Evolutionary conservation across 2,329 filamentous ascomycete species (phyloP).

Genomic region (Beauveria rudraprayagi): DNA sequence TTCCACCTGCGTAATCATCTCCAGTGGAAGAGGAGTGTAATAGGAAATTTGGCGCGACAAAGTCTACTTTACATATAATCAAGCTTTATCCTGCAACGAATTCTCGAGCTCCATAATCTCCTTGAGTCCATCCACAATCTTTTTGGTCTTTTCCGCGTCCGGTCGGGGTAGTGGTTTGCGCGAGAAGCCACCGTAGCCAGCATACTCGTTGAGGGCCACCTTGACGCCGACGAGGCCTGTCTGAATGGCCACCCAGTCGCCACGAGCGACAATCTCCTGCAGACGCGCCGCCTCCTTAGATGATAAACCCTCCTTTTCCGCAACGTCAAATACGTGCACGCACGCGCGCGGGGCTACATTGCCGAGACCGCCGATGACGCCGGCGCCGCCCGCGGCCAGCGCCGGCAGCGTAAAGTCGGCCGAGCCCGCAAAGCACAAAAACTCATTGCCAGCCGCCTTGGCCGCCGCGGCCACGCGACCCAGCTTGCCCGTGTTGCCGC

Average conservation of each 20-base stretch:
- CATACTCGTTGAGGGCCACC: constrained; percentile 56
- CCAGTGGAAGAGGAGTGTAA: too few relatives aligned
- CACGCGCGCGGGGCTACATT: constrained; percentile 64
- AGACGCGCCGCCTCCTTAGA: constrained; percentile 52
- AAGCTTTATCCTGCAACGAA: constrained; percentile 9
- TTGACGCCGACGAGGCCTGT: constrained; percentile 67
- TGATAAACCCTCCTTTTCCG: constrained; percentile 39
- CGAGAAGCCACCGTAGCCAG: constrained; percentile 55
- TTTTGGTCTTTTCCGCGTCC: constrained; percentile 11
- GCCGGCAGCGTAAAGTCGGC: constrained; percentile 67
- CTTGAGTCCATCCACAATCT: constrained; percentile 16
- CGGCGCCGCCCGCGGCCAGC: constrained; percentile 59
- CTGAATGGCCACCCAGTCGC: constrained; percentile 66
- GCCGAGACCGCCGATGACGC: constrained; percentile 63
- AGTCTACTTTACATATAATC: background rate
- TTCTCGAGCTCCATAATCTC: constrained; percentile 17
- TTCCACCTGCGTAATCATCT: too few relatives aligned
- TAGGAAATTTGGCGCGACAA: too few relatives aligned
- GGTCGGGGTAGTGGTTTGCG: constrained; percentile 21
- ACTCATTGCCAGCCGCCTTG: constrained; percentile 41
- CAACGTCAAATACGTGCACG: constrained; percentile 53
- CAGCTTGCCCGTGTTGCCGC: constrained; percentile 62
- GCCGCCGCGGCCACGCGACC: constrained; percentile 51
- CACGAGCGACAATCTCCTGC: constrained; percentile 58
- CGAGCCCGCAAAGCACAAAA: constrained; percentile 64